These are phyloP conservation scores for Aureobasidium sp. DNA, from an alignment of 2,329 filamentous ascomycete species.

Conservation along the genomic window DNA sequence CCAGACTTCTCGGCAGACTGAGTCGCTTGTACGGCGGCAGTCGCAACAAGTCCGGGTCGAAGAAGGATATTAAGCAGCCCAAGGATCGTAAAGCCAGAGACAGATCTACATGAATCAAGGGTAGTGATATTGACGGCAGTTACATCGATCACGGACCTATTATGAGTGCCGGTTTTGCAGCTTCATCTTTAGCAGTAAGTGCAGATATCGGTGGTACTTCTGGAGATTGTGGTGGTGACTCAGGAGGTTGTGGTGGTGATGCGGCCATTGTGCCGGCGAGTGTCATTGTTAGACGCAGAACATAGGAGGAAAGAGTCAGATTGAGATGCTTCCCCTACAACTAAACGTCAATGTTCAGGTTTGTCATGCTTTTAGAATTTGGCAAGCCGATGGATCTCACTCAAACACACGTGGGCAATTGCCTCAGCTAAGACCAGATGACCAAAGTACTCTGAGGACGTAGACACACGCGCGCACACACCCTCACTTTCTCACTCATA, in stretches of 20 bases:
- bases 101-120: not conserved
- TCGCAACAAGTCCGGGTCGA: not conserved
- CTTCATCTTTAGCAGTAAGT: not conserved
- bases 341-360: not conserved
- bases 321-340: not conserved
- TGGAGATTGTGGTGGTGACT: not conserved
- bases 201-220: not conserved
- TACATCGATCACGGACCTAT: not conserved
- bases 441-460: not conserved
- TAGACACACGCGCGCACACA: too few species aligned
- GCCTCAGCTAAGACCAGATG: not conserved
- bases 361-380: too few species aligned
- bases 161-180: not conserved
- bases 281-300: not conserved
- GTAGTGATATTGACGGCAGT: not conserved
- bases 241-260: not conserved
- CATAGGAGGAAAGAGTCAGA: not conserved
- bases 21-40: not conserved
- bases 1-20: not conserved
- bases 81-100: not conserved
- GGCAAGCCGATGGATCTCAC: not conserved
- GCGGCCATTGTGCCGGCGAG: not conserved
- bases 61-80: not conserved
- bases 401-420: not conserved
- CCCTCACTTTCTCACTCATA: too few species aligned